Evolutionary conservation across 2,329 filamentous ascomycete species (phyloP).

Genomic region (Nigrograna mackinnonii): DNA sequence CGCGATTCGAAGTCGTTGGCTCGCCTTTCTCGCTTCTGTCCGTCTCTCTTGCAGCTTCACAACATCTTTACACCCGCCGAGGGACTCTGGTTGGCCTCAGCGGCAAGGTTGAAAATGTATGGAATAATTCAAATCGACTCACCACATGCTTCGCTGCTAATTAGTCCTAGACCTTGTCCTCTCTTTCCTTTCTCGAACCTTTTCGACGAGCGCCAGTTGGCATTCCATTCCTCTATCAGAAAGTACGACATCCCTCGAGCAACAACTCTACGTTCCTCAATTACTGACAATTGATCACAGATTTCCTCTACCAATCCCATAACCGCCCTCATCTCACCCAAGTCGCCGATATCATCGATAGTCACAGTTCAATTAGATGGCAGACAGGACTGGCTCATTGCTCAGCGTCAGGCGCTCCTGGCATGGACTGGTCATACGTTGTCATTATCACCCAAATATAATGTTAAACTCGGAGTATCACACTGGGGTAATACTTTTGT

Average conservation of each 20-base stretch:
- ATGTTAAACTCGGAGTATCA: conserved; percentile 73
- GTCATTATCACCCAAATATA: conserved; percentile 73
- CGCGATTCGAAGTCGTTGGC: conserved; percentile 90
- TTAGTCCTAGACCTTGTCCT: conserved; percentile 73
- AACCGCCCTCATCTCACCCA: conserved; percentile 85
- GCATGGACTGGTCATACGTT: conserved; percentile 96
- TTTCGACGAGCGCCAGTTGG: conserved; percentile 78
- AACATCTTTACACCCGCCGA: conserved; percentile 88
- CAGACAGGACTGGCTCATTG: conserved; percentile 91
- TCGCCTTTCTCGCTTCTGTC: conserved; percentile 92
- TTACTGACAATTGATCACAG: conserved; percentile 48
- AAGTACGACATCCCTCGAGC: conserved; percentile 38
- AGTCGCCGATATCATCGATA: conserved; percentile 84
- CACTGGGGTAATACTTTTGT: conserved; percentile 92
- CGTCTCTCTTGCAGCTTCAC: conserved; percentile 88
- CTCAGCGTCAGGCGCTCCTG: conserved; percentile 84
- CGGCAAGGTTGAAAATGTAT: conserved; percentile 86
- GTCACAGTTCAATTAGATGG: conserved; percentile 88
- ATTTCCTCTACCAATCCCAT: conserved; percentile 86
- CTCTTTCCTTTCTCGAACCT: conserved; percentile 83
- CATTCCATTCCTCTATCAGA: conserved; percentile 94
- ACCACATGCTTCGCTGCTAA: no score
- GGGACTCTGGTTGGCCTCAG: conserved; percentile 89
- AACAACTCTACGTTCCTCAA: neutral
- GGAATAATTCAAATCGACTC: no score